phyloP scores from a whole-genome alignment of 306 rosid genomes.

The Lotus japonicus region DNA sequence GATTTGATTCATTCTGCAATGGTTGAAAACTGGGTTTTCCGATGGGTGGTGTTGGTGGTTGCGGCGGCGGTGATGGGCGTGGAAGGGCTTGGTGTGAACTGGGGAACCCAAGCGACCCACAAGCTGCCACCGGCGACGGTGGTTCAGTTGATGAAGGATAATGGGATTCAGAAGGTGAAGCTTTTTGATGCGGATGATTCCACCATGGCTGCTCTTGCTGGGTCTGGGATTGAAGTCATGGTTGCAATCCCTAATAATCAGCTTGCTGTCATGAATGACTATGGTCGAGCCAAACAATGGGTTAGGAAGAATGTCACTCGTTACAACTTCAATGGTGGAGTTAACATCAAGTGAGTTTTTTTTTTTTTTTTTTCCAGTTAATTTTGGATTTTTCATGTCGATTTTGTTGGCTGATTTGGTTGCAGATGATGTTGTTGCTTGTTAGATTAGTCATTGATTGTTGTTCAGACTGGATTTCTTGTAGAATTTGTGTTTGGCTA shows the following conservation, averaged over 20 bases:
- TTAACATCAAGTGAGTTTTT: constrained; percentile 75
- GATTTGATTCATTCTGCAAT: constrained; percentile 8
- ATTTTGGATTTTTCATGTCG: neutral
- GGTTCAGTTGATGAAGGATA: constrained; percentile 80
- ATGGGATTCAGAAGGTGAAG: constrained; percentile 85
- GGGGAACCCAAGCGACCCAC: constrained; percentile 92
- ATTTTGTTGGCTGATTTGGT: neutral
- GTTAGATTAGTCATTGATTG: neutral
- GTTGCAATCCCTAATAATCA: constrained; percentile 93
- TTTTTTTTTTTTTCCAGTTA: too few relatives aligned
- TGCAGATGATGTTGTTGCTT: neutral
- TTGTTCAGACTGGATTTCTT: neutral
- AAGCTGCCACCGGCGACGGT: constrained; percentile 62
- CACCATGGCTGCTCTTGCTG: constrained; percentile 80
- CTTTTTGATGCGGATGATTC: constrained; percentile 75
- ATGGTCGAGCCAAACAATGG: constrained; percentile 66
- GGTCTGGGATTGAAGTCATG: constrained; percentile 78
- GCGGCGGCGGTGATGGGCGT: constrained; percentile 36
- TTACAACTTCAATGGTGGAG: constrained; percentile 76
- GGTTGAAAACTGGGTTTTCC: constrained; percentile 30
- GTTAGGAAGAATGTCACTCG: constrained; percentile 69
- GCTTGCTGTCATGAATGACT: constrained; percentile 56
- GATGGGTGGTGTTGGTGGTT: constrained; percentile 31
- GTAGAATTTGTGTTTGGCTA: neutral
- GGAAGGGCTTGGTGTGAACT: constrained; percentile 86